Percentiles rank a stretch among this genome's conserved stretches.
Conservation (phyloP, 805 yeast species). For the Starmerella floris region DNA sequence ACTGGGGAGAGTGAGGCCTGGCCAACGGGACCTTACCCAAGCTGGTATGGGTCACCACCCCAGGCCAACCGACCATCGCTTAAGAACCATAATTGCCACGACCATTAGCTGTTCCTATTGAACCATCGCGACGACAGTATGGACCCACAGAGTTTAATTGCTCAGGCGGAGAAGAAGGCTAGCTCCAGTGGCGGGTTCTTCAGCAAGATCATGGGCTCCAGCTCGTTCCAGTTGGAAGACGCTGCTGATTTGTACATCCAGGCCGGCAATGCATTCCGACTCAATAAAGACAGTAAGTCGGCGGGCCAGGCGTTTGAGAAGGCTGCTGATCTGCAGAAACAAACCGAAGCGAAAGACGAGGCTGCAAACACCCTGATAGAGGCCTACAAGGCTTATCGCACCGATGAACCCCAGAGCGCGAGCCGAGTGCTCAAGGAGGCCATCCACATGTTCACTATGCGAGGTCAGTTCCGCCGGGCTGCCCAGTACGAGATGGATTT, state of each 20-base stretch:
- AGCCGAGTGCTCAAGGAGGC: conserved; percentile 67
- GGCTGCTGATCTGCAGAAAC: conserved; percentile 69
- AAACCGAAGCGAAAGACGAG: conserved; percentile 71
- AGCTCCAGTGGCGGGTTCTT: conserved; percentile 52
- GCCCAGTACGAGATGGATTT: conserved; percentile 88
- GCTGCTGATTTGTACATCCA: conserved; percentile 82
- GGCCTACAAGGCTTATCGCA: conserved; percentile 74
- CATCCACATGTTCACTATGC: conserved; percentile 65
- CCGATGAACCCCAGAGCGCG: conserved; percentile 59
- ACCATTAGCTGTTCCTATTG: too few species aligned
- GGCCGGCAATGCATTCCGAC: conserved; percentile 82
- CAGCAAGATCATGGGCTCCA: conserved; percentile 39
- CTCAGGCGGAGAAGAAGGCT: conserved; percentile 56
- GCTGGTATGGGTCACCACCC: too few species aligned
- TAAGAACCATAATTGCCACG: too few species aligned
- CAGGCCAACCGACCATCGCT: too few species aligned
- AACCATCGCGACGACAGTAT: conserved; percentile 8
- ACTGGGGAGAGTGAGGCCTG: too few species aligned
- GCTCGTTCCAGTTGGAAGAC: conserved; percentile 61
- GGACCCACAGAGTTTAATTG: conserved; percentile 21
- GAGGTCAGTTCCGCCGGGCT: conserved; percentile 93
- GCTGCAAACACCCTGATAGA: conserved; percentile 83
- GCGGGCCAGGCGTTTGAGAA: conserved; percentile 78
- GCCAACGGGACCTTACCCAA: too few species aligned
- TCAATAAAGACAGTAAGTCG: conserved; percentile 49